Conservation (phyloP, 1,284 basidiomycete genomes). For the Singerocomus inundabilis region DNA sequence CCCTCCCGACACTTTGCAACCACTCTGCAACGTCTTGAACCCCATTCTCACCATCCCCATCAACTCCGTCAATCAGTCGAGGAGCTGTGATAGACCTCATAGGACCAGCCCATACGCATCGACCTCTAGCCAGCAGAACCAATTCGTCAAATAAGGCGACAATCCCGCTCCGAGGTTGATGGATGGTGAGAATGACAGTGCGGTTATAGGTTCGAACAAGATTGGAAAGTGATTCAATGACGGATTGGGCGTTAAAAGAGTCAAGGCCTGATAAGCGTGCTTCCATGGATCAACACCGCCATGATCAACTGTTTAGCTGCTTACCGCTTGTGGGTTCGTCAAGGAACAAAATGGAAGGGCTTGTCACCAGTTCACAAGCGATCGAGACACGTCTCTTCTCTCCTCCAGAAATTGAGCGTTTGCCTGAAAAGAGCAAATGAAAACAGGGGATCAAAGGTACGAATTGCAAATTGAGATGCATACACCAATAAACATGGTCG, state of each 20-base stretch:
- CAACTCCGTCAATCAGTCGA: slow-evolving; percentile 6
- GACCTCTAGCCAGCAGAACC: slow-evolving; percentile 79
- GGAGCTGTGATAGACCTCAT: slow-evolving; percentile 20
- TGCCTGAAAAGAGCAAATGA: slow-evolving; percentile 42
- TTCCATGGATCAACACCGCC: neutral
- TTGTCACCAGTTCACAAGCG: slow-evolving; percentile 97
- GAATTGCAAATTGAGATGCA: neutral
- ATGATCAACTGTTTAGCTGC: slow-evolving; percentile 23
- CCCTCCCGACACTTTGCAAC: slow-evolving; percentile 74
- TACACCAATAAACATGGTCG: neutral
- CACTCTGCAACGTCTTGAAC: slow-evolving; percentile 53
- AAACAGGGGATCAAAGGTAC: neutral
- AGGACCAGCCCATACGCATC: slow-evolving; percentile 34
- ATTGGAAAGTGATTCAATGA: slow-evolving; percentile 84
- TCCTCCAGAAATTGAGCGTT: slow-evolving; percentile 90
- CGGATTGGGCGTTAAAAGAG: slow-evolving; percentile 93
- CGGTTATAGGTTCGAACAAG: slow-evolving; percentile 88
- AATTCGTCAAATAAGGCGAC: slow-evolving; percentile 94
- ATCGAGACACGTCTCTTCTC: slow-evolving; percentile 96
- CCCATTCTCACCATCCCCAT: slow-evolving; percentile 79
- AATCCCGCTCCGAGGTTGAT: slow-evolving; percentile 98
- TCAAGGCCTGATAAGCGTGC: slow-evolving; percentile 67
- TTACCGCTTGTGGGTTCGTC: slow-evolving; percentile 94
- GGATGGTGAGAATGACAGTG: slow-evolving; percentile 97
- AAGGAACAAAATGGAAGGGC: slow-evolving; percentile 91